Base-by-base conservation (phyloP, 106 monocot species). In the Platanthera zijinensis region DNA sequence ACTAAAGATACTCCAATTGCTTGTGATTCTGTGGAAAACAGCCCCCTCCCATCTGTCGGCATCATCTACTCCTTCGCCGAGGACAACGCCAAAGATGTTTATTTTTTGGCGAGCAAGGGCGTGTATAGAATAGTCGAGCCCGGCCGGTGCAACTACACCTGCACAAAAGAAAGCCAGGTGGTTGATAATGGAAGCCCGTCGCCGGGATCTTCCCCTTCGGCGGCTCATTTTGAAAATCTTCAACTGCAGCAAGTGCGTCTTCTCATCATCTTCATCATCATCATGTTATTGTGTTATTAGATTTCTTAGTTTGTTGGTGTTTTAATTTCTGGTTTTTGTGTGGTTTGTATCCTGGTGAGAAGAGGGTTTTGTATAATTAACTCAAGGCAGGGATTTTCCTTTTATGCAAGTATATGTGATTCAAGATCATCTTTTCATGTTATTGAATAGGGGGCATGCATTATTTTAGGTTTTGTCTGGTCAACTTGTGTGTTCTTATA, bases 1-100 rank as follows among this genome's bases (percentile, higher is more conserved):
- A 83, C 97, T 18, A 81, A 61, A 13, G 81, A 83, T 22, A 89
- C 91, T 69, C 91, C 97, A 12, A 91, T 99, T 46, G 77, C 86
- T n/a, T 99, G 97, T 63, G 89, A 91, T 10, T 48, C 79, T 0
- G 79, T 80, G 10, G 80, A 63, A 0, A 81, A 84, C 5, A 89
- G 83, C 47, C 19, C 78, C 2, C 85, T 90, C 57, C 87, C 97
- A 22, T 86, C 89, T 15, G 22, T 99, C 5, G 94, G 94, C 17
- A 82, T 86, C 70, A 88, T 99, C 71, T 94, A 77, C 73, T 94
- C 97, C 3, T 99, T 88, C 45, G 97, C 91, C 0, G 89, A 92
- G 73, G 97, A 99, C 46, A 99, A 90, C 81, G 86, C 30, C 15
- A 90, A 87, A 67, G 97, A 99, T 72, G 70, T 90, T 10, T 99